Evolutionary conservation across 2,329 filamentous ascomycete genomes (phyloP), one percentile per base, ranked within the genome.

Genomic region (Graphiopsis chlorocephala): DNA sequence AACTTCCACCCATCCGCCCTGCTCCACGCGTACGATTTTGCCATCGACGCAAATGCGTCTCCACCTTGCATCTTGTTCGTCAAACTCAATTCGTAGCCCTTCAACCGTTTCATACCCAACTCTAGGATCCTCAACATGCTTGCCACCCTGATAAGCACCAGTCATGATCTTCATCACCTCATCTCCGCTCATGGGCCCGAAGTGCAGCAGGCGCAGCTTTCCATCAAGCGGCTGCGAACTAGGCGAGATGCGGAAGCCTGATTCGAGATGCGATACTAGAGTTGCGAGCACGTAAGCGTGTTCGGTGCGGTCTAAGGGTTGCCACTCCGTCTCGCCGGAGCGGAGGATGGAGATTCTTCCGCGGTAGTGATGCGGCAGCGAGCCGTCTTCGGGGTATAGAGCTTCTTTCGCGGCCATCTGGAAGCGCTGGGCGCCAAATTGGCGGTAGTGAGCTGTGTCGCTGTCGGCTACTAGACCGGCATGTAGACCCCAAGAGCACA

Each of bases 41-140:
- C 94, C 94, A 76, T 98, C 94, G n/a, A 98, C 83, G 75, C 94
- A 98, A 15, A 96, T 85, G 72, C 93, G 87, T 66, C 94, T 83
- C 93, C 93, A 97, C 61, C 87, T 81, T 0, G 80, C 81, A n/a
- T 92, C 87, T 17, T 85, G 80, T 72, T 95, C 91, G 1, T 80
- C 68, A 38, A 92, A 87, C 17, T 85, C 83, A 55, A 97, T 86
- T 65, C 79, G 82, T 20, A 97, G 69, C 60, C 85, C 85, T 2
- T 90, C 85, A 7, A 95, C 83, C 62, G 86, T 84, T 20, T 90
- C 85, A 74, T 97, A 97, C 0, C 83, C 83, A 0, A 97, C 89
- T 17, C 75, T 71, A 20, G 82, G 76, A 52, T 87, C 80, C 1
- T 75, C 69, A 0, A 86, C 81, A 73, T 89, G 86, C 64, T 80